These are phyloP conservation scores for Podaxis sp. DNA, from an alignment of 768 basidiomycete species.

Conservation along the genomic window DNA sequence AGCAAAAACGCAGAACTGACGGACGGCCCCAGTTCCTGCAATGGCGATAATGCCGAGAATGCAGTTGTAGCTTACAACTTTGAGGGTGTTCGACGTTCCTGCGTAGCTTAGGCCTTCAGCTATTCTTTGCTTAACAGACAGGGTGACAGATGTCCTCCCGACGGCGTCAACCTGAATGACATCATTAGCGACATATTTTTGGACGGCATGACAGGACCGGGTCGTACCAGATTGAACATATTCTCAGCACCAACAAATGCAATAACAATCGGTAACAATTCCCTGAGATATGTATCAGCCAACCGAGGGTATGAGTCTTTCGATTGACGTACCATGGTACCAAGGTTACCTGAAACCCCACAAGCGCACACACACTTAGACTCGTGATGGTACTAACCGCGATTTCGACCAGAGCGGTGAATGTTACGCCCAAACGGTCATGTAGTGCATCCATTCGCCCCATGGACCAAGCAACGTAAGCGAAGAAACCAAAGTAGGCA, in stretches of 20 bases:
- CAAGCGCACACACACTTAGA: conserved; percentile 86
- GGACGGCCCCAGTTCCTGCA: conserved; percentile 75
- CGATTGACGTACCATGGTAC: conserved; percentile 69
- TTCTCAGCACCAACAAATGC: conserved; percentile 96
- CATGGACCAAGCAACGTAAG: conserved; percentile 75
- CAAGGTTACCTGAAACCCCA: conserved; percentile 86
- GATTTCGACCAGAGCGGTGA: conserved; percentile 92
- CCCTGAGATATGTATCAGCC: conserved; percentile 43
- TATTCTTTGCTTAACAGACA: conserved; percentile 89
- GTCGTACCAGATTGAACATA: conserved; percentile 87
- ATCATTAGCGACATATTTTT: conserved; percentile 24
- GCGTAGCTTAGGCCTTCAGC: conserved; percentile 86
- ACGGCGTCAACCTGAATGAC: conserved; percentile 77
- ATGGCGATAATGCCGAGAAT: conserved; percentile 76
- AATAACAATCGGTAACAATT: conserved; percentile 89
- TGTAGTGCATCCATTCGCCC: conserved; percentile 82
- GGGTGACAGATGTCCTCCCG: conserved; percentile 76
- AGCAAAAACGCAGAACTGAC: conserved; percentile 92
- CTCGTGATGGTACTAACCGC: conserved; percentile 92
- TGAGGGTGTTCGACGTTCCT: conserved; percentile 89
- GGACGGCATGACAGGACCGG: conserved; percentile 10
- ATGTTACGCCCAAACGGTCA: conserved; percentile 85
- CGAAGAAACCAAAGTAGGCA: conserved; percentile 73
- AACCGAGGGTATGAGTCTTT: neutral
- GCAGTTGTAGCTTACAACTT: conserved; percentile 83